Percentiles rank a stretch among this genome's conserved stretches.
Evolutionary conservation across 495 filamentous ascomycete species (phyloP).

Genomic region (Glonium stellatum): DNA sequence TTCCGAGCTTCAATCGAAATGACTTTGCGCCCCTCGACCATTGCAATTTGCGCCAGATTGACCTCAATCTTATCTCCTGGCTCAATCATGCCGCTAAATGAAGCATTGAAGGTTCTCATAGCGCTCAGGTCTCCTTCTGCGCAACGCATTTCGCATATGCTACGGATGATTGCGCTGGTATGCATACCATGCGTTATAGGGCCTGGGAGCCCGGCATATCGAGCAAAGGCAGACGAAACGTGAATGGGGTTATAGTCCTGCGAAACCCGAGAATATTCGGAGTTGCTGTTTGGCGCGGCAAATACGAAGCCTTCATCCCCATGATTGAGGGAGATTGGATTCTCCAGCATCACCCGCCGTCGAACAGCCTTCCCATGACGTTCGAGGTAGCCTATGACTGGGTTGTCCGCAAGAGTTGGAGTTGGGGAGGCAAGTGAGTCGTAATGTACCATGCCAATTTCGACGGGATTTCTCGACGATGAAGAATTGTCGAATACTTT

Average conservation of each 20-base stretch:
- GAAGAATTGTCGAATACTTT: conserved; percentile 11
- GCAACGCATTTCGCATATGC: conserved; percentile 97
- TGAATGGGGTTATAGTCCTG: conserved; percentile 99
- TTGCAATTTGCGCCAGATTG: conserved; percentile 90
- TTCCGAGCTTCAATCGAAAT: conserved; percentile 96
- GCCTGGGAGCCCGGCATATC: conserved; percentile 87
- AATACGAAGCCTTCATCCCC: conserved; percentile 76
- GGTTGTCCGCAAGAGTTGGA: conserved; percentile 56
- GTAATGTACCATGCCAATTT: conserved; percentile 92
- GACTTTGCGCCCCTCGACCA: conserved; percentile 97
- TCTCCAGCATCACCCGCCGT: conserved; percentile 94
- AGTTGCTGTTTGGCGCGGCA: conserved; percentile 95
- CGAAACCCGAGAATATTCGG: conserved; percentile 93
- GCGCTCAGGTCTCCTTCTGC: conserved; percentile 97
- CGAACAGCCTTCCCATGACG: conserved; percentile 89
- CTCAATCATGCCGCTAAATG: conserved; percentile 93
- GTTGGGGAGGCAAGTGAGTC: conserved; percentile 73
- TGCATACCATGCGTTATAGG: conserved; percentile 99
- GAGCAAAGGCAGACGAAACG: conserved; percentile 90
- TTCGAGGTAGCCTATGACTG: conserved; percentile 91
- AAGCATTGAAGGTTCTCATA: conserved; percentile 92
- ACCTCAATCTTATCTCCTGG: conserved; percentile 93
- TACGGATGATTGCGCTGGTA: conserved; percentile 89
- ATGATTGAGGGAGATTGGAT: conserved; percentile 81
- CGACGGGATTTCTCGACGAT: conserved; percentile 94